A percentile compares a stretch with the other conserved stretches of the same genome.
phyloP scores from a whole-genome alignment of 306 rosid species.

The Malus fusca region DNA sequence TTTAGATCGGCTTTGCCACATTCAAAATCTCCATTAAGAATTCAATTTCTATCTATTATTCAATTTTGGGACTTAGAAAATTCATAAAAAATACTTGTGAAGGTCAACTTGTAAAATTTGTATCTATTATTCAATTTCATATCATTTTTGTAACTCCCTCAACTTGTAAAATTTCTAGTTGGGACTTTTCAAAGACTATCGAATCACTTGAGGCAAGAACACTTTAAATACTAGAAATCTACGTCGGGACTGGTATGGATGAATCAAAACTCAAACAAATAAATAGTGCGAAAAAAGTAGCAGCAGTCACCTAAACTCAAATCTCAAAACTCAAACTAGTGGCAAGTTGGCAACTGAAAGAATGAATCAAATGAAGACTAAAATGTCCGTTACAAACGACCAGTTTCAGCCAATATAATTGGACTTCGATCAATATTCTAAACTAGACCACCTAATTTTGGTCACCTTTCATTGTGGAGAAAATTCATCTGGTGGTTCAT shows the following conservation, averaged over 20 bases:
- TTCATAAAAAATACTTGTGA: too few relatives aligned
- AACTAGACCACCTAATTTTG: conserved; percentile 11
- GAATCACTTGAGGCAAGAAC: background rate
- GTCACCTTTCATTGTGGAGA: conserved; percentile 38
- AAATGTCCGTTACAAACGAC: conserved; percentile 13
- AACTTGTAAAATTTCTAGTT: too few relatives aligned
- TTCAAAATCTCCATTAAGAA: too few relatives aligned
- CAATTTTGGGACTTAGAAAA: too few relatives aligned
- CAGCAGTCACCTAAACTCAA: too few relatives aligned
- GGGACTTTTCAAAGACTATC: too few relatives aligned
- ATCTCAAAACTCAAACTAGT: background rate
- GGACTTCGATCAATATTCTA: conserved; percentile 16
- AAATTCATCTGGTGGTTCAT: conserved; percentile 39
- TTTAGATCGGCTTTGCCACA: too few relatives aligned
- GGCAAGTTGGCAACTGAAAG: conserved; percentile 34
- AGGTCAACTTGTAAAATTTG: too few relatives aligned
- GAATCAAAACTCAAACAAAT: too few relatives aligned
- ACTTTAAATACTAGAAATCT: background rate
- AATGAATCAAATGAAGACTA: conserved; percentile 53
- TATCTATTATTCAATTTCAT: too few relatives aligned
- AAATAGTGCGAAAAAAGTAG: background rate
- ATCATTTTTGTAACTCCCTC: too few relatives aligned
- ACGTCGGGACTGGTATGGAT: background rate
- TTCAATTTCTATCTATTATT: too few relatives aligned
- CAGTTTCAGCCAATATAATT: conserved; percentile 16